phyloP scores from a whole-genome alignment of 139 green algal genomes.

The Chlorella sorokiniana region DNA sequence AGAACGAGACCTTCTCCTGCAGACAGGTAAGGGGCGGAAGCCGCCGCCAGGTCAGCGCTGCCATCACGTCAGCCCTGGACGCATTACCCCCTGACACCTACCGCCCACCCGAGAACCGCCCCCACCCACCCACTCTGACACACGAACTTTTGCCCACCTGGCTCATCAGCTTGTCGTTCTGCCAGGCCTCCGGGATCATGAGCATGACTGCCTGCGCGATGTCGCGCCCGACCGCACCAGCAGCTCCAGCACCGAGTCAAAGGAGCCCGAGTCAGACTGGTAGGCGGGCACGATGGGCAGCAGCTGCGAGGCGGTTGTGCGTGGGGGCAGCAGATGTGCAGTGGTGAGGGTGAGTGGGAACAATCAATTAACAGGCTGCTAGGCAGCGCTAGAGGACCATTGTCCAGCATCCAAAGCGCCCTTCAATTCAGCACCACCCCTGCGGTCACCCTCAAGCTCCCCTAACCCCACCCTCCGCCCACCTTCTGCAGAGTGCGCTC shows the following conservation, averaged over 20 bases:
- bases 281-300: slow-evolving; percentile 84
- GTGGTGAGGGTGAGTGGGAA: not conserved
- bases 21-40: too few relatives aligned
- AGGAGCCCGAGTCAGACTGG: slow-evolving; percentile 85
- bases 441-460: not conserved
- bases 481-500: slow-evolving; percentile 73
- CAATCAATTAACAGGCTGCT: too few relatives aligned
- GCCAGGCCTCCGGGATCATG: slow-evolving; percentile 97
- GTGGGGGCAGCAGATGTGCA: not conserved
- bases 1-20: slow-evolving; percentile 88
- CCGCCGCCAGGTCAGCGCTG: not conserved
- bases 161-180: slow-evolving; percentile 84
- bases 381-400: too few relatives aligned
- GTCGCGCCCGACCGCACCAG: slow-evolving; percentile 74
- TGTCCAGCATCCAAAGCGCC: not conserved
- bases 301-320: slow-evolving; percentile 47
- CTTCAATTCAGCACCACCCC: not conserved
- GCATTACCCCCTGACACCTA: too few relatives aligned
- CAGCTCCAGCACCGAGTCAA: slow-evolving; percentile 93
- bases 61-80: too few relatives aligned
- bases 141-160: slow-evolving; percentile 41
- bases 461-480: not conserved
- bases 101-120: not conserved
- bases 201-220: slow-evolving; percentile 87
- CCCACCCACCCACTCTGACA: not conserved